Evolutionary conservation across 78 protist species (phyloP).

Genomic region (Dictyostelium discoideum): DNA sequence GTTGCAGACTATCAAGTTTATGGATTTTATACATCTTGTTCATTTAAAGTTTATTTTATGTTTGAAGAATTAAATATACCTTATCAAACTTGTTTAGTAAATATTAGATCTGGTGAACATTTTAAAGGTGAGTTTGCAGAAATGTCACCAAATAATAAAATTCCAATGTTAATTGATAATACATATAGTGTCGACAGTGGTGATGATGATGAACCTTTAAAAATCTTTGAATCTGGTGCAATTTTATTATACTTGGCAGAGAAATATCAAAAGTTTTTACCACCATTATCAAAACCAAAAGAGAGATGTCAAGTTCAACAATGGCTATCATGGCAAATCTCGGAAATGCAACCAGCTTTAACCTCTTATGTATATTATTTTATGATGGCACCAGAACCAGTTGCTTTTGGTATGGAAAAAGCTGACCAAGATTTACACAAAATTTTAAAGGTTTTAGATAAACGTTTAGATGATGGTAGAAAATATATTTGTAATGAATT

Average conservation of each 20-base stretch:
- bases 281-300: not conserved
- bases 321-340: constrained; percentile 92
- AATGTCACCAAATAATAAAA: constrained; percentile 88
- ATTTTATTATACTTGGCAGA: constrained; percentile 88
- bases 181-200: not conserved
- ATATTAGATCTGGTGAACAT: constrained; percentile 81
- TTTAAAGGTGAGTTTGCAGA: constrained; percentile 76
- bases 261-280: not conserved
- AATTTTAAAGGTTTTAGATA: constrained; percentile 86
- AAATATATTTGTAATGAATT: constrained; percentile 88
- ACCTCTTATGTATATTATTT: constrained; percentile 85
- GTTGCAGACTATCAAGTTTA: not conserved
- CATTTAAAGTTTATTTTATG: not conserved
- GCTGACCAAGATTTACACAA: constrained; percentile 84
- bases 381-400: constrained; percentile 80
- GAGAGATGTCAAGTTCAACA: not conserved
- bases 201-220: constrained; percentile 18
- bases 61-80: constrained; percentile 5
- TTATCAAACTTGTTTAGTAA: not conserved
- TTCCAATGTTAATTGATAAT: constrained; percentile 87
- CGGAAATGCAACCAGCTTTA: constrained; percentile 73
- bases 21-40: constrained; percentile 5
- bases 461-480: constrained; percentile 65
- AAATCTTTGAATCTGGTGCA: constrained; percentile 90
- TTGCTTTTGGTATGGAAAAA: constrained; percentile 78